These are phyloP conservation scores for Aspergillus alliaceus DNA, from an alignment of 2,329 filamentous ascomycete genomes.

Conservation along the genomic window DNA sequence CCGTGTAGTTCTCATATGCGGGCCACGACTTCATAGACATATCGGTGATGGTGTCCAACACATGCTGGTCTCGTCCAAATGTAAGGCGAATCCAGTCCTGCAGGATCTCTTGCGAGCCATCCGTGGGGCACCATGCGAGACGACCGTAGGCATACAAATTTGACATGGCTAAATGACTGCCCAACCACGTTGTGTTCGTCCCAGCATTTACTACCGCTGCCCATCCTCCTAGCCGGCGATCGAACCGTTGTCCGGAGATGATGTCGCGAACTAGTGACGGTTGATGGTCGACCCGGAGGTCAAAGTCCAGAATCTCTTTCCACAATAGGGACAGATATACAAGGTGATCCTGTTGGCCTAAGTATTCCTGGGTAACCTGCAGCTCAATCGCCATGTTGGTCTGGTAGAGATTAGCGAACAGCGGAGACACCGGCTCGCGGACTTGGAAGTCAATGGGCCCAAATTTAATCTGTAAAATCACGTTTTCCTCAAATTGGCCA, in stretches of 20 bases:
- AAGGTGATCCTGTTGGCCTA: slow-evolving; percentile 68
- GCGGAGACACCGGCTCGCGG: slow-evolving; percentile 64
- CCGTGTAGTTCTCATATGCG: slow-evolving; percentile 69
- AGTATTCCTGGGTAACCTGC: slow-evolving; percentile 68
- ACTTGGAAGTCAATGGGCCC: slow-evolving; percentile 75
- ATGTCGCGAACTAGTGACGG: slow-evolving; percentile 61
- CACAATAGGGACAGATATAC: slow-evolving; percentile 69
- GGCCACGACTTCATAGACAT: slow-evolving; percentile 71
- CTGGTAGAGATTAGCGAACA: slow-evolving; percentile 57
- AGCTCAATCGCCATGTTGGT: slow-evolving; percentile 62
- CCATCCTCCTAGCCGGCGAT: slow-evolving; percentile 59
- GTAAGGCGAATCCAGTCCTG: slow-evolving; percentile 69
- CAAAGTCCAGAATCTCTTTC: slow-evolving; percentile 67
- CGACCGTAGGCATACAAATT: slow-evolving; percentile 70
- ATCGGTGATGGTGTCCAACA: slow-evolving; percentile 60
- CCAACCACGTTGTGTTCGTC: slow-evolving; percentile 66
- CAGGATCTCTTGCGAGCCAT: slow-evolving; percentile 52
- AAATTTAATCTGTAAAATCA: slow-evolving; percentile 72
- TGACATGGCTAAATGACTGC: slow-evolving; percentile 68
- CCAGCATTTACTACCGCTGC: slow-evolving; percentile 69
- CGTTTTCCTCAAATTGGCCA: slow-evolving; percentile 66
- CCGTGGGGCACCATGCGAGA: slow-evolving; percentile 63
- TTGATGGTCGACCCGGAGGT: slow-evolving; percentile 61
- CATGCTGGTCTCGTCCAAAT: slow-evolving; percentile 55
- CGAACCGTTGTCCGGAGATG: slow-evolving; percentile 60